Base-by-base conservation (phyloP, 768 basidiomycete genomes). In the Erythrobasidium yunnanense region DNA sequence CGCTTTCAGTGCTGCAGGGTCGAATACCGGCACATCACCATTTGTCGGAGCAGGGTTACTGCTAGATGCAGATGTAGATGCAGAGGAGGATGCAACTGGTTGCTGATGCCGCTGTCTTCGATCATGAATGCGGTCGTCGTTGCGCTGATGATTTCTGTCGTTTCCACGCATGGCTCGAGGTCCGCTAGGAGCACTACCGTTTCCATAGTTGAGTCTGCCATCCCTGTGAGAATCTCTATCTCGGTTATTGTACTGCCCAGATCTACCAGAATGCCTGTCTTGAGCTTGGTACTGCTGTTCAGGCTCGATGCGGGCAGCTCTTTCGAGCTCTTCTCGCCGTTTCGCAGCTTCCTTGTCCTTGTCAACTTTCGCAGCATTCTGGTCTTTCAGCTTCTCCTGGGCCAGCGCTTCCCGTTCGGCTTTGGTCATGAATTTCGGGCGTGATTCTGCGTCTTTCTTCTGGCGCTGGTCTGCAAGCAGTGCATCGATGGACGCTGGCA, bases 1-100 rank as follows among this genome's bases (percentile, higher is more conserved):
- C 23, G 91, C 88, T 6, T 90, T 86, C 71, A 97, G 86, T 0
- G 86, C 87, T 0, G 80, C 22, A 38, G 57, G 56, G 51, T 68
- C 67, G 34, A 38, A 80, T 5, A 93, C 80, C 73, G 93, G 92
- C 52, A 63, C 23, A 32, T 38, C 34, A n/a, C 35, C 7, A 6
- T 22, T 27, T 15, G 23, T 55, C 5, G 11, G 5, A 55, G 7
- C 29, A 13, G n/a, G 27, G 30, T 30, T 29, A 15, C 54, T 6
- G 33, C 33, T 6, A 13, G 54, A 29, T 13, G 54, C 27, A 4
- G 54, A 55, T 22, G 54, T 42, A 11, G 38, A 42, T n/a, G 38
- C 38, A 42, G 38, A n/a, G 38, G 38, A 42, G 38, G 11, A 42
- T 42, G 38, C 11, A 11, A n/a, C n/a, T 11, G 38, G 38, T n/a